Conservation (phyloP, 129 eudicot genomes). For the Deinandra increscens region DNA sequence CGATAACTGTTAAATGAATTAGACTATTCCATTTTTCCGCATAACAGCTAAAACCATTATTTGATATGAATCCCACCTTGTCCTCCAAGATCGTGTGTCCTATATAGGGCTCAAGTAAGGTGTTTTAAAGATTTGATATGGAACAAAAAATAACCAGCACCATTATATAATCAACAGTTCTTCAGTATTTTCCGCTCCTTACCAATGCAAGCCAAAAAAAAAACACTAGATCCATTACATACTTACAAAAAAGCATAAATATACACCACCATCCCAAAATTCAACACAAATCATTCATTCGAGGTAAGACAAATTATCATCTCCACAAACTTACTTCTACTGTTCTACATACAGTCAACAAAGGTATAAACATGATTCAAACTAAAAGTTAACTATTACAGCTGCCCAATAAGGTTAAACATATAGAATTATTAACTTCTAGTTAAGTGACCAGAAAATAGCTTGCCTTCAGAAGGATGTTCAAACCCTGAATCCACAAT, state of each 20-base stretch:
- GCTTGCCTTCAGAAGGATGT: slow-evolving; percentile 95
- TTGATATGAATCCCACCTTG: neutral
- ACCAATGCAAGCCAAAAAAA: neutral
- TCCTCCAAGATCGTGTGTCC: neutral
- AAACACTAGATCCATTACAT: neutral
- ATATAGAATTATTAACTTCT: neutral
- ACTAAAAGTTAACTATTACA: neutral
- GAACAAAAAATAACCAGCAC: neutral
- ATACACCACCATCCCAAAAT: neutral
- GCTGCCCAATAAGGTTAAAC: slow-evolving; percentile 8
- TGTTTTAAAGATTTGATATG: neutral
- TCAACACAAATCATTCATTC: too few species aligned
- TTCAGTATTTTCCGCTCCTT: neutral
- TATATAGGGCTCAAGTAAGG: neutral
- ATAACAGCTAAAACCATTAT: neutral
- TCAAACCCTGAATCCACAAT: slow-evolving; percentile 91
- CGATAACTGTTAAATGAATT: too few species aligned
- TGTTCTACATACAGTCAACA: neutral
- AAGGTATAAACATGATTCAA: neutral
- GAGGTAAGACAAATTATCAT: too few species aligned
- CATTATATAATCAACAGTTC: neutral
- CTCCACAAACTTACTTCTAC: neutral
- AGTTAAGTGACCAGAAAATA: neutral
- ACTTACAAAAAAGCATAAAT: neutral
- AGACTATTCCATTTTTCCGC: neutral